Evolutionary conservation across 495 filamentous ascomycete species (phyloP).

Genomic region (Letharia lupina): DNA sequence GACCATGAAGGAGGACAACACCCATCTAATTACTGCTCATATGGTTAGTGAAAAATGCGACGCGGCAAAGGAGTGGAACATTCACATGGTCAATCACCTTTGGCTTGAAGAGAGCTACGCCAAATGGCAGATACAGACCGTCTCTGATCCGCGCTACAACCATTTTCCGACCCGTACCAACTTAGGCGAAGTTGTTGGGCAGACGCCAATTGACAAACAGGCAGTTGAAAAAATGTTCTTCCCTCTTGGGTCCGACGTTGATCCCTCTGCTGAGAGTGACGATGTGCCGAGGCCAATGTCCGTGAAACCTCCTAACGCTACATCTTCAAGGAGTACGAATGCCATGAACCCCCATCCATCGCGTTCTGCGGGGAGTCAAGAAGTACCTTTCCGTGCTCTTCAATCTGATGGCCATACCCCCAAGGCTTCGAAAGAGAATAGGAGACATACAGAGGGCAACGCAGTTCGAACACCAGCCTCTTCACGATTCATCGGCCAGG

Average conservation of each 20-base stretch:
- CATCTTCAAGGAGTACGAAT: constrained; percentile 12
- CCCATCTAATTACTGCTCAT: constrained; percentile 88
- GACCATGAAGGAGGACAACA: constrained; percentile 88
- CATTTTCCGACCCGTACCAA: constrained; percentile 84
- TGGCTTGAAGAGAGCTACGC: constrained; percentile 98
- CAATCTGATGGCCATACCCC: constrained; percentile 21
- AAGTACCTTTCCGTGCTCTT: constrained; percentile 18
- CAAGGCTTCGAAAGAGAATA: constrained; percentile 19
- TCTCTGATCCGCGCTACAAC: constrained; percentile 63
- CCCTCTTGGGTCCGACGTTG: constrained; percentile 29
- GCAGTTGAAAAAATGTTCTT: constrained; percentile 51
- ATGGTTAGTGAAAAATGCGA: constrained; percentile 80
- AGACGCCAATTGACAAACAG: constrained; percentile 58
- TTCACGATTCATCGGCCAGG: constrained; percentile 37
- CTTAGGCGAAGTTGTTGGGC: constrained; percentile 82
- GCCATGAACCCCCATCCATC: constrained; percentile 7
- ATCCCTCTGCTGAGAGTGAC: constrained; percentile 22
- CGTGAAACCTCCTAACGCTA: constrained; percentile 32
- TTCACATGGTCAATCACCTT: constrained; percentile 84
- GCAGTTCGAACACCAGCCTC: constrained; percentile 42
- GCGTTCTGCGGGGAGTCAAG: constrained; percentile 7
- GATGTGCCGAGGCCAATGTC: constrained; percentile 32
- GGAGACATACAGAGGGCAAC: constrained; percentile 20
- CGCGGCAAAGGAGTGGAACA: constrained; percentile 85
- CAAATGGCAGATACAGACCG: constrained; percentile 60